These are phyloP conservation scores for Colletotrichum camelliae DNA, from an alignment of 2,329 filamentous ascomycete genomes.

Conservation along the genomic window DNA sequence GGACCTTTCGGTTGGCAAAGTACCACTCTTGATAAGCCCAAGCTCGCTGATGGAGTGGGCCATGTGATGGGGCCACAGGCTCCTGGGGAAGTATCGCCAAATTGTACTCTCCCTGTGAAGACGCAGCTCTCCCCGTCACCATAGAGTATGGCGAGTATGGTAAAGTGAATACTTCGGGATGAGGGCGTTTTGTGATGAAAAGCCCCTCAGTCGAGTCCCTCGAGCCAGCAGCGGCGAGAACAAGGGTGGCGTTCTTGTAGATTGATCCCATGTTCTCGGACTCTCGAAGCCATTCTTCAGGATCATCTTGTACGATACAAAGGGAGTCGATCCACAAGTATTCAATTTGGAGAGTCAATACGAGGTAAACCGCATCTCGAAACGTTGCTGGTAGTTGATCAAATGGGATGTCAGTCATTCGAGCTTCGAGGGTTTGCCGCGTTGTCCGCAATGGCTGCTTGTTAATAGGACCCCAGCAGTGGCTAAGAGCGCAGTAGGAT, in stretches of 20 bases:
- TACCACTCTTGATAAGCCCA: neutral
- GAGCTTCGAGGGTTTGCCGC: neutral
- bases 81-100: neutral
- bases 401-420: neutral
- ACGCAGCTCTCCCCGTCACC: neutral
- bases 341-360: neutral
- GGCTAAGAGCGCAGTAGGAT: neutral
- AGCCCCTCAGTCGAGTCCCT: neutral
- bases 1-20: neutral
- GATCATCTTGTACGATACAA: neutral
- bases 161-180: neutral
- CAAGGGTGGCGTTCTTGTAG: neutral
- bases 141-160: neutral
- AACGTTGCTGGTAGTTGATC: neutral
- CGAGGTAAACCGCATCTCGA: neutral
- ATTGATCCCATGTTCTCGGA: neutral
- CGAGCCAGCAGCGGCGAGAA: neutral
- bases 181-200: neutral
- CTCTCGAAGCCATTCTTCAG: neutral
- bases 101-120: neutral
- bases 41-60: neutral
- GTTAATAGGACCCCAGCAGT: neutral
- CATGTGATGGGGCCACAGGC: fast-evolving
- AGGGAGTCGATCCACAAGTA: neutral
- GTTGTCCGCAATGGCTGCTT: neutral